phyloP scores from a whole-genome alignment of 352 stramenopile genomes.

The Saprolegnia parasitica region DNA sequence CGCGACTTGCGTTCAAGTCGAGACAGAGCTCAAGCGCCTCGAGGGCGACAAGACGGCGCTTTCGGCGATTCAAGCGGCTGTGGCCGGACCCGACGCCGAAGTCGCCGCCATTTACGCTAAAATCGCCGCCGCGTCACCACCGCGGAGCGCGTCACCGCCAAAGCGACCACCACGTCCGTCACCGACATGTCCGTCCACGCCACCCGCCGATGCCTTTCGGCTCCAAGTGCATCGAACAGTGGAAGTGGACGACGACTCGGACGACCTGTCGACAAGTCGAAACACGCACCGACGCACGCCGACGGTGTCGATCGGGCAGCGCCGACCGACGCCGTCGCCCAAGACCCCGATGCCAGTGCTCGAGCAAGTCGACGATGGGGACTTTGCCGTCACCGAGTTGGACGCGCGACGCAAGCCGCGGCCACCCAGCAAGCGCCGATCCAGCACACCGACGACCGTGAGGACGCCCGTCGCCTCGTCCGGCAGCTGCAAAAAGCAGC shows the following conservation, averaged over 20 bases:
- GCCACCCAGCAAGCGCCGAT: not conserved
- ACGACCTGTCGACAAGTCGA: not conserved
- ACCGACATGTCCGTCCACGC: not conserved
- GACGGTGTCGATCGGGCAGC: not conserved
- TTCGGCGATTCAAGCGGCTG: not conserved
- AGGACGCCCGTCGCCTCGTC: not conserved
- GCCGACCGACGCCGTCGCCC: not conserved
- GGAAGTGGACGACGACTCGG: not conserved
- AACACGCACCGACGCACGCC: too few relatives aligned
- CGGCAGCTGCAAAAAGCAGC: not conserved
- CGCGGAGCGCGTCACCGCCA: not conserved
- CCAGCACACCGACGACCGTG: not conserved
- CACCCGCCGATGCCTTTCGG: not conserved
- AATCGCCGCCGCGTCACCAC: not conserved
- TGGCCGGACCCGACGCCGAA: not conserved
- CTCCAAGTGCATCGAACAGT: not conserved
- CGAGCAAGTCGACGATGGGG: not conserved
- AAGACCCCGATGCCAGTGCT: not conserved
- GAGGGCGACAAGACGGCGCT: not conserved
- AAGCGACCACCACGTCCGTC: not conserved
- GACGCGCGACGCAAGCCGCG: not conserved
- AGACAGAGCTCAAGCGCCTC: slow-evolving; percentile 54
- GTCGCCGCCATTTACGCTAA: not conserved
- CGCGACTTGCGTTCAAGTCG: slow-evolving; percentile 58
- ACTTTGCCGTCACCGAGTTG: not conserved